Conservation (phyloP, 108 stramenopile genomes). For the Mayamaea pseudoterrestris region DNA sequence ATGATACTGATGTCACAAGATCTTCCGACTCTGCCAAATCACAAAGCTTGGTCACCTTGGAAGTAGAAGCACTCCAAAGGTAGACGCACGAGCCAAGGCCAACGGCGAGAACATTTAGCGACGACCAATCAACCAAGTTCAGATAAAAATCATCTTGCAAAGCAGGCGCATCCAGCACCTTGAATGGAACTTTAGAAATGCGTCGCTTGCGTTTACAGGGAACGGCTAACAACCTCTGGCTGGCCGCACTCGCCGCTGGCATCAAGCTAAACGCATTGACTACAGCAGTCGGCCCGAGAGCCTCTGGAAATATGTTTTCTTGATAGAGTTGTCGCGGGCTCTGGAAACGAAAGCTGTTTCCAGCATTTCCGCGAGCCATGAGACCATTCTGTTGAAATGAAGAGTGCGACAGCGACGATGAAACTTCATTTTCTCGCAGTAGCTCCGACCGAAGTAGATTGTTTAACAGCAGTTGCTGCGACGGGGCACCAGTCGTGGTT, state of each 20-base stretch:
- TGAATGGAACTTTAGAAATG: slow-evolving; percentile 91
- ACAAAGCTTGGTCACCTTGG: slow-evolving; percentile 87
- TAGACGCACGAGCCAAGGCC: slow-evolving; percentile 90
- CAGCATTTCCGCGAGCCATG: slow-evolving; percentile 29
- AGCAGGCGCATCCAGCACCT: slow-evolving; percentile 97
- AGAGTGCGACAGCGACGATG: slow-evolving; percentile 11
- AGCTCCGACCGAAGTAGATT: slow-evolving; percentile 69
- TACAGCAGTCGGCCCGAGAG: slow-evolving; percentile 27
- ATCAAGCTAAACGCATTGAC: slow-evolving; percentile 72
- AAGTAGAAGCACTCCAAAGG: slow-evolving; percentile 87
- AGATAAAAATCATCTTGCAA: slow-evolving; percentile 99
- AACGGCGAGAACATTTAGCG: slow-evolving; percentile 94
- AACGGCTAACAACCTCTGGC: slow-evolving; percentile 43
- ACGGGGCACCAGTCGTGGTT: not conserved
- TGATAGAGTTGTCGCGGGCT: slow-evolving; percentile 52
- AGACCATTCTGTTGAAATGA: slow-evolving; percentile 20
- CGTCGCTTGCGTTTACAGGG: slow-evolving; percentile 59
- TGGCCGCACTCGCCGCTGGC: slow-evolving; percentile 42
- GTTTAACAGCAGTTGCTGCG: slow-evolving; percentile 50
- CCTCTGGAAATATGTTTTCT: slow-evolving; percentile 21
- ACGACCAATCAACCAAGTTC: slow-evolving; percentile 95
- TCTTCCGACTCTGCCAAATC: slow-evolving; percentile 50
- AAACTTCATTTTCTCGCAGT: slow-evolving; percentile 70
- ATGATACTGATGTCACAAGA: slow-evolving; percentile 83
- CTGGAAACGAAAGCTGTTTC: slow-evolving; percentile 49